Base-by-base conservation (phyloP, 192 early-diverging fungal genomes). In the Phlyctochytrium planicorne region DNA sequence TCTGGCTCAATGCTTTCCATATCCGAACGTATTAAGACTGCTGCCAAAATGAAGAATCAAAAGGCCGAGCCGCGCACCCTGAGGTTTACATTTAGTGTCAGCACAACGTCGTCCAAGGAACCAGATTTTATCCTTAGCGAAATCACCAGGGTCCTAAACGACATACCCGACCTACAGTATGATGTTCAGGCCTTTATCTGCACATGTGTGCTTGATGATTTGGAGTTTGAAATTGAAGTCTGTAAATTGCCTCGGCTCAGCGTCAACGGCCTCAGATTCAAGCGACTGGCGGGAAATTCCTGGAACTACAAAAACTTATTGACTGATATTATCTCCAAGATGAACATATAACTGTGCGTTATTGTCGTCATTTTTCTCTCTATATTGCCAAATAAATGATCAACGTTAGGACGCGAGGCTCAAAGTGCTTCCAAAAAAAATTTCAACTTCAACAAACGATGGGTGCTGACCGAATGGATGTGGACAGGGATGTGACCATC, bases 181-280 rank as follows among this genome's bases (percentile, higher is more conserved):
- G 40, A 50, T 10, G 40, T 50, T 10, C 10, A 10, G 12, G 40
- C 40, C 12, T 50, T 14, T n/a, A 50, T 50, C 40, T 50, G 40
- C 40, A 50, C n/a, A n/a, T 50, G 40, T 50, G 60, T 53, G 32
- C 69, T 74, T 24, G 67, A 79, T 25, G 80, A 80, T 34, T 55
- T 82, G 12, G 82, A 86, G 34, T 87, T 87, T 75, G 86, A 87
- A 63, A 79, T 87, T 36, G 86, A 87, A 59, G 77, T 87, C 17
- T 87, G 86, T 72, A 82, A 82, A 63, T 63, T 87, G 35, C 83
- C 86, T 30, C 37, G 79, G 3, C 63, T 87, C 63, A 63, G 60
- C 14, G 67, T 86, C 17, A 77, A 81, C 63, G 86, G 86, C 6
- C 34, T 87, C 14, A 59, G 82, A 29, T 84, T 84, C 65, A 87